These are phyloP conservation scores for Trichosporon sp. DNA, from an alignment of 1,284 basidiomycete genomes.

Conservation along the genomic window DNA sequence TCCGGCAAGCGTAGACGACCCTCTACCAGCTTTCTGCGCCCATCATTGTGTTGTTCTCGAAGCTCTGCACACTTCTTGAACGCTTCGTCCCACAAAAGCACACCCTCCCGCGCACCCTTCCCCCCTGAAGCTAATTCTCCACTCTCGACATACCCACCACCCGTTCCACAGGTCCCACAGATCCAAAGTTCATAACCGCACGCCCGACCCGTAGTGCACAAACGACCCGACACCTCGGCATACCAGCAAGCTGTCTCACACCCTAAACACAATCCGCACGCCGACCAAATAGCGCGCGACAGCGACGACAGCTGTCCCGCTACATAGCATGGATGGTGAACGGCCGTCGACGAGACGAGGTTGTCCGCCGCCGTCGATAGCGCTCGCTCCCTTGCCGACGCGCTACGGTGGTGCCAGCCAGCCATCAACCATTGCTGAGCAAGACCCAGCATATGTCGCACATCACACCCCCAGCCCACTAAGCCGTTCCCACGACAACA, in stretches of 20 bases:
- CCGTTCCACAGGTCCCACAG: not conserved
- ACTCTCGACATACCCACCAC: not conserved
- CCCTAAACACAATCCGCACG: not conserved
- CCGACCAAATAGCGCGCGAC: not conserved
- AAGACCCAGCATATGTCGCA: not conserved
- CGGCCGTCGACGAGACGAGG: slow-evolving; percentile 4
- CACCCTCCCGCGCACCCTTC: not conserved
- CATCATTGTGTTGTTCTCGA: not conserved
- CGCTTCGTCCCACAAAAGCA: not conserved
- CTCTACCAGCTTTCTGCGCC: not conserved
- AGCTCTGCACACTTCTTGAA: not conserved
- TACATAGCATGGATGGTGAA: slow-evolving; percentile 5
- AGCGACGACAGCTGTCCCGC: slow-evolving; percentile 1
- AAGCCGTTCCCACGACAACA: slow-evolving; percentile 1
- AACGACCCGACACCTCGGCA: not conserved
- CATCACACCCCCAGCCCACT: not conserved
- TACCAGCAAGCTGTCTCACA: not conserved
- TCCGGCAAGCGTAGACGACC: not conserved
- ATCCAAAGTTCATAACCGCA: not conserved
- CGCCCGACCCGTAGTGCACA: not conserved
- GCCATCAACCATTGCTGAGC: not conserved
- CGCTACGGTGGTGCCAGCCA: not conserved
- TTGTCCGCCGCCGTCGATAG: not conserved
- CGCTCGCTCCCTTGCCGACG: not conserved
- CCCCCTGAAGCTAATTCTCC: not conserved